Evolutionary conservation across 352 stramenopile species (phyloP).

Genomic region (Phytophthora foliorum): DNA sequence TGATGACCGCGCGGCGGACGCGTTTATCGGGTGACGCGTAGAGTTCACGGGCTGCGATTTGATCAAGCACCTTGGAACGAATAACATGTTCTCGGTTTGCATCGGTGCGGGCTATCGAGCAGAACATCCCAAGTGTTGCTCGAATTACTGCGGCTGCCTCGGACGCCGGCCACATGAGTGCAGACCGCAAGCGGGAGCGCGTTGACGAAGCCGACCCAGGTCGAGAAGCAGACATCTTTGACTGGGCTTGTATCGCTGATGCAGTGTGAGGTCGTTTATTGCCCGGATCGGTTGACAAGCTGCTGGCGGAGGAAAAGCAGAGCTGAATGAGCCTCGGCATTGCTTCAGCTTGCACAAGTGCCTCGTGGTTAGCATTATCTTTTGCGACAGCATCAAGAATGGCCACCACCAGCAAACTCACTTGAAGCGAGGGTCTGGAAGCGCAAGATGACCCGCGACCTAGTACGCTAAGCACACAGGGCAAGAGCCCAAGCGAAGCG

Average conservation of each 20-base stretch:
- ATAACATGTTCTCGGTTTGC: conserved; percentile 70
- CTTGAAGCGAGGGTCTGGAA: conserved; percentile 35
- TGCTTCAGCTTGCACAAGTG: conserved; percentile 55
- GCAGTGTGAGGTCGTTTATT: conserved; percentile 30
- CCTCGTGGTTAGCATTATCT: conserved; percentile 62
- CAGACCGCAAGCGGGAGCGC: conserved; percentile 12
- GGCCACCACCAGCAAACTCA: conserved; percentile 61
- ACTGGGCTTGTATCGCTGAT: conserved; percentile 7
- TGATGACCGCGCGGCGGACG: conserved; percentile 65
- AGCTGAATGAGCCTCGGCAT: conserved; percentile 63
- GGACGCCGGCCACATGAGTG: conserved; percentile 27
- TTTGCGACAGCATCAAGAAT: conserved; percentile 66
- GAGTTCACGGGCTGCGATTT: conserved; percentile 55
- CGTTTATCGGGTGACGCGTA: conserved; percentile 75
- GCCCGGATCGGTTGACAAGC: conserved; percentile 5
- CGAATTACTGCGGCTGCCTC: conserved; percentile 41
- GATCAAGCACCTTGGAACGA: conserved; percentile 69
- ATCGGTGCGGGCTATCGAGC: conserved; percentile 62
- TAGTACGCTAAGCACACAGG: conserved; percentile 66
- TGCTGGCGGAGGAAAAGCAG: conserved; percentile 43
- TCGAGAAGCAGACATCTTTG: conserved; percentile 6
- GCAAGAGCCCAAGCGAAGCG: conserved; percentile 62
- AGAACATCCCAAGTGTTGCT: conserved; percentile 65
- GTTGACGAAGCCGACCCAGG: conserved; percentile 24
- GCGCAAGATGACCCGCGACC: conserved; percentile 22